phyloP scores from a whole-genome alignment of 306 rosid genomes.

The Nissolia schottii region DNA sequence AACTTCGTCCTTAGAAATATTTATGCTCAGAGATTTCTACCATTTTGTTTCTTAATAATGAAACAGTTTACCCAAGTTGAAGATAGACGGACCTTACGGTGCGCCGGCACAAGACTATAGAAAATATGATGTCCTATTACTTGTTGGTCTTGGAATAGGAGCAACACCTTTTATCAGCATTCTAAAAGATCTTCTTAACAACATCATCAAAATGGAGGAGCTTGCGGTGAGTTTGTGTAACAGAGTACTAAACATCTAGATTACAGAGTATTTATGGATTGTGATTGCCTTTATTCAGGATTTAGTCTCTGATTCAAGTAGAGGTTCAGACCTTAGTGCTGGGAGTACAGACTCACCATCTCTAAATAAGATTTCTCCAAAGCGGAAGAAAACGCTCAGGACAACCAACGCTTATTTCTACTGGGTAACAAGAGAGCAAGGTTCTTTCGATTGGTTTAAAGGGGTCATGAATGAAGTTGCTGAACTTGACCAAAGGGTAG shows the following conservation, averaged over 20 bases:
- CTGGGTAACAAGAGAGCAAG: constrained; percentile 94
- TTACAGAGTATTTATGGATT: not conserved
- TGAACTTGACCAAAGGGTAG: constrained; percentile 88
- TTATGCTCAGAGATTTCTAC: not conserved
- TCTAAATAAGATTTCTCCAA: constrained; percentile 48
- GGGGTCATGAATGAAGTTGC: constrained; percentile 97
- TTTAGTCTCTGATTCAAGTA: constrained; percentile 48
- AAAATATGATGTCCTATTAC: constrained; percentile 82
- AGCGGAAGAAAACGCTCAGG: constrained; percentile 56
- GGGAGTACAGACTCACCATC: constrained; percentile 43
- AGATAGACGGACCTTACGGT: constrained; percentile 94
- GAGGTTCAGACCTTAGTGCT: constrained; percentile 48
- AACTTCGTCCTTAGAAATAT: not conserved
- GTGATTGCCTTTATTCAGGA: constrained; percentile 47
- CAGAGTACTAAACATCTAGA: not conserved
- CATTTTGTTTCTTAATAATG: not conserved
- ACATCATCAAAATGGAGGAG: constrained; percentile 80
- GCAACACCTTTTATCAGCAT: constrained; percentile 97
- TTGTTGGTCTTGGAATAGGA: constrained; percentile 94
- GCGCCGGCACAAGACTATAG: constrained; percentile 90
- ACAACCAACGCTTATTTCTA: constrained; percentile 90
- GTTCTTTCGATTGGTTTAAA: constrained; percentile 97
- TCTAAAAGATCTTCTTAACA: constrained; percentile 83
- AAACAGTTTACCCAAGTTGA: constrained; percentile 79
- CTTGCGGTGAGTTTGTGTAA: constrained; percentile 60